Percentiles rank a stretch among this genome's conserved stretches.
Evolutionary conservation across 805 yeast genomes (phyloP).

Genomic region (Candida michaelii): DNA sequence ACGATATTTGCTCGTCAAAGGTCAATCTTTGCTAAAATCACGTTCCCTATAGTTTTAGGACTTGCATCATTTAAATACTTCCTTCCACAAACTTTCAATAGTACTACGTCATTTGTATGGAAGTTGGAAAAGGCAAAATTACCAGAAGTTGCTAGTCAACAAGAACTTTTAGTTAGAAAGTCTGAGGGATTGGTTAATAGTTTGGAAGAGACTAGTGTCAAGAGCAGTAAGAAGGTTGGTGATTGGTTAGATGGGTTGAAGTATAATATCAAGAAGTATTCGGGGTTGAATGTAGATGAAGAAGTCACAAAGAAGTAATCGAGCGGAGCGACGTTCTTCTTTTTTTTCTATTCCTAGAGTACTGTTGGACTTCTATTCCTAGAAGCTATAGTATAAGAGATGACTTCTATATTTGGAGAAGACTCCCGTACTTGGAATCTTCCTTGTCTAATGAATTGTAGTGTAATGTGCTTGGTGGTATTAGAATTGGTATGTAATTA

Average conservation of each 20-base stretch:
- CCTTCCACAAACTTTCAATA: slow-evolving; percentile 69
- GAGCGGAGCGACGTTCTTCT: background rate
- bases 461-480: no score
- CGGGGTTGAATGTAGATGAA: slow-evolving; percentile 71
- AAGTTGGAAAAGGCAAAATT: slow-evolving; percentile 56
- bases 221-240: slow-evolving; percentile 38
- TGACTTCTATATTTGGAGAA: no score
- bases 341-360: no score
- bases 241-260: slow-evolving; percentile 39
- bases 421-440: no score
- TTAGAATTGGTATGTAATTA: no score
- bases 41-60: slow-evolving; percentile 63
- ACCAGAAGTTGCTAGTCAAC: slow-evolving; percentile 66
- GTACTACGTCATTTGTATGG: slow-evolving; percentile 59
- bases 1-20: slow-evolving; percentile 70
- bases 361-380: no score
- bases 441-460: no score
- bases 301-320: slow-evolving; percentile 56
- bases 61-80: slow-evolving; percentile 63
- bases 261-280: slow-evolving; percentile 48
- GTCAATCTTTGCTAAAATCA: slow-evolving; percentile 51
- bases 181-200: slow-evolving; percentile 46
- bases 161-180: slow-evolving; percentile 46
- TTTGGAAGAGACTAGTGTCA: slow-evolving; percentile 43
- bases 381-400: no score